Evolutionary conservation across 176 grass and related monocot species (phyloP).

Genomic region (Phoenix roebelenii): DNA sequence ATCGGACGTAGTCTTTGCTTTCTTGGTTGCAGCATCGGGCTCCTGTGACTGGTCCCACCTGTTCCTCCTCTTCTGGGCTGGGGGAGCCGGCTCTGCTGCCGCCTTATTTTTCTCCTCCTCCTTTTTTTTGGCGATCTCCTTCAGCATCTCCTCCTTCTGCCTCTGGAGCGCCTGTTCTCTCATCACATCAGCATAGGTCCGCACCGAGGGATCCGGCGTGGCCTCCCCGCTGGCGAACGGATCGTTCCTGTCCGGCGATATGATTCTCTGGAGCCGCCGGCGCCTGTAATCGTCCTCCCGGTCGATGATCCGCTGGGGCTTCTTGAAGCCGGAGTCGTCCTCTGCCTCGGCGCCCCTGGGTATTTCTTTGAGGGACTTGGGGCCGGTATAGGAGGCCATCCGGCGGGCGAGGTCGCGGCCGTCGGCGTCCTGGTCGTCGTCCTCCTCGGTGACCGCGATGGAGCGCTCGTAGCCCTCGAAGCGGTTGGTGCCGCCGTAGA

Average conservation of each 20-base stretch:
- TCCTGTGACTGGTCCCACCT: constrained; percentile 97
- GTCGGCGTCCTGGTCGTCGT: constrained; percentile 27
- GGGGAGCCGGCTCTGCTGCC: constrained; percentile 30
- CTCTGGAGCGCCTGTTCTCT: constrained; percentile 49
- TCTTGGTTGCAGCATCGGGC: constrained; percentile 36
- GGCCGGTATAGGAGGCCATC: constrained; percentile 66
- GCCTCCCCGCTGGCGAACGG: constrained; percentile 70
- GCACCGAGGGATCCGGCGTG: constrained; percentile 70
- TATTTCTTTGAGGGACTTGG: constrained; percentile 35
- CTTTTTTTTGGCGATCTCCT: constrained; percentile 71
- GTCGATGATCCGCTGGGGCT: constrained; percentile 69
- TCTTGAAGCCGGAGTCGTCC: constrained; percentile 41
- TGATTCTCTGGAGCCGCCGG: constrained; percentile 59
- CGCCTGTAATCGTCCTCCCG: constrained; percentile 88
- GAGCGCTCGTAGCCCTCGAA: constrained; percentile 86
- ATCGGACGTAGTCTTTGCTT: constrained; percentile 56
- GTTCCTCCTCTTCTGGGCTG: constrained; percentile 54
- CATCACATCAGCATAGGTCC: constrained; percentile 84
- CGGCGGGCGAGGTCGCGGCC: constrained; percentile 44
- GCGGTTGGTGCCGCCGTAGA: constrained; percentile 75
- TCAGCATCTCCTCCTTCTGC: constrained; percentile 68
- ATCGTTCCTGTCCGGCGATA: constrained; percentile 82
- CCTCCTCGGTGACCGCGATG: constrained; percentile 78
- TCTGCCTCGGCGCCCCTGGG: constrained; percentile 48
- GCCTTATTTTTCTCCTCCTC: constrained; percentile 72